A percentile compares a stretch with the other conserved stretches of the same genome.
Evolutionary conservation across 2,329 filamentous ascomycete species (phyloP).

Genomic region (Dendryphion nanum): DNA sequence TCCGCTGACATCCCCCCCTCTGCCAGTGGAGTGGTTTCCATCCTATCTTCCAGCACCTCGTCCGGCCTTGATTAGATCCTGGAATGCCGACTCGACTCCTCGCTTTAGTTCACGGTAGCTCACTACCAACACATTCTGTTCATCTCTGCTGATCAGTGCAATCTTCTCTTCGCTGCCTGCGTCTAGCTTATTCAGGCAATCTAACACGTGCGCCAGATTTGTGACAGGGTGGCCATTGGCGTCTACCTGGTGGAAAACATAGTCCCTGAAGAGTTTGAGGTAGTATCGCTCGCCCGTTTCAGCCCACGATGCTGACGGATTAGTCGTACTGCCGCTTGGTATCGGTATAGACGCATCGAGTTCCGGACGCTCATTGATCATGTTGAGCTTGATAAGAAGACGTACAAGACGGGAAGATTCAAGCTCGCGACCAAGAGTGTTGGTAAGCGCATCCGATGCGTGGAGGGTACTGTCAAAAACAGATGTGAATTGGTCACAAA

Average conservation of each 20-base stretch:
- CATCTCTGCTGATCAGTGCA: conserved; percentile 81
- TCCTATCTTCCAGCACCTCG: conserved; percentile 9
- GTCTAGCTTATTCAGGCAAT: conserved; percentile 88
- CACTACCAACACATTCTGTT: conserved; percentile 83
- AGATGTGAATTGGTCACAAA: conserved; percentile 73
- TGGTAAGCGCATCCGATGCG: conserved; percentile 70
- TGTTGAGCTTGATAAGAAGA: conserved; percentile 76
- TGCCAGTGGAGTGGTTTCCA: too few species aligned
- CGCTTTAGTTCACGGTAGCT: conserved; percentile 85
- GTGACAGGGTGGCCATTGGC: conserved; percentile 77
- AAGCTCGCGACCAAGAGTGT: conserved; percentile 73
- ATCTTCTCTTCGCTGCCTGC: conserved; percentile 85
- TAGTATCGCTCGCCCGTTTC: conserved; percentile 91
- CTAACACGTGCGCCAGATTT: conserved; percentile 83
- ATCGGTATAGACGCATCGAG: conserved; percentile 65
- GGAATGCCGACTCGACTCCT: conserved; percentile 60
- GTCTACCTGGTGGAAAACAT: conserved; percentile 95
- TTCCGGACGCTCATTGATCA: conserved; percentile 87
- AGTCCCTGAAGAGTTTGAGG: conserved; percentile 93
- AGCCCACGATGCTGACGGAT: conserved; percentile 63
- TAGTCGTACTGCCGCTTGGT: conserved; percentile 23
- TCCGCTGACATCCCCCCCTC: too few species aligned
- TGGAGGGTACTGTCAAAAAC: conserved; percentile 79
- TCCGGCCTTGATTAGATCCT: conserved; percentile 49
- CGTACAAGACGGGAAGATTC: conserved; percentile 87